Evolutionary conservation across 805 yeast species (phyloP).

Genomic region (Saccharomyces cerevisiae): DNA sequence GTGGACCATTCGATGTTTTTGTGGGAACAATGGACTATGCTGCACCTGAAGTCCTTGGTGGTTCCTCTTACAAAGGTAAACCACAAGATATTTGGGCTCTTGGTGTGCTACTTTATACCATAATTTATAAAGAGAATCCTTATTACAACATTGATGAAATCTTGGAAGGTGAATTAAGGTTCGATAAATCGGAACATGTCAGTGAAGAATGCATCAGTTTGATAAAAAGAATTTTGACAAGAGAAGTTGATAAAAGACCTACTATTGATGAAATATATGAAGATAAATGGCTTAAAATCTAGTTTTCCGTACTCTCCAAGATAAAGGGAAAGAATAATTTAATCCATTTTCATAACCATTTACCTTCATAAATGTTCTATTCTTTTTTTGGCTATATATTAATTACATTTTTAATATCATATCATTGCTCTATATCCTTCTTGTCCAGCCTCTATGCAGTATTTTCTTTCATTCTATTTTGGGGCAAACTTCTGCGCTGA

Average conservation of each 20-base stretch:
- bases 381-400: background rate
- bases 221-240: conserved; percentile 54
- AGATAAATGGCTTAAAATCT: conserved; percentile 53
- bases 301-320: background rate
- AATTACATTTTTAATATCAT: background rate
- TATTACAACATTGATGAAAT: conserved; percentile 91
- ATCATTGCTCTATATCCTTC: background rate
- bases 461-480: background rate
- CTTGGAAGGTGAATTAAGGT: conserved; percentile 71
- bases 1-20: conserved; percentile 93
- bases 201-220: conserved; percentile 52
- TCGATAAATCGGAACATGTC: conserved; percentile 31
- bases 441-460: background rate
- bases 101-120: conserved; percentile 84
- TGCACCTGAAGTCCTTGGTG: conserved; percentile 88
- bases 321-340: background rate
- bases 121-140: conserved; percentile 87
- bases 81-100: conserved; percentile 97
- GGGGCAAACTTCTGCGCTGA: background rate
- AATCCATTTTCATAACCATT: background rate
- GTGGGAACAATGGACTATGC: conserved; percentile 97
- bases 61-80: conserved; percentile 79
- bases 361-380: background rate
- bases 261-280: conserved; percentile 58
- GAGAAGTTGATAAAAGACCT: conserved; percentile 63